These are phyloP conservation scores for Phlyctochytrium arcticum DNA, from an alignment of 192 early-diverging fungal species.

Conservation along the genomic window DNA sequence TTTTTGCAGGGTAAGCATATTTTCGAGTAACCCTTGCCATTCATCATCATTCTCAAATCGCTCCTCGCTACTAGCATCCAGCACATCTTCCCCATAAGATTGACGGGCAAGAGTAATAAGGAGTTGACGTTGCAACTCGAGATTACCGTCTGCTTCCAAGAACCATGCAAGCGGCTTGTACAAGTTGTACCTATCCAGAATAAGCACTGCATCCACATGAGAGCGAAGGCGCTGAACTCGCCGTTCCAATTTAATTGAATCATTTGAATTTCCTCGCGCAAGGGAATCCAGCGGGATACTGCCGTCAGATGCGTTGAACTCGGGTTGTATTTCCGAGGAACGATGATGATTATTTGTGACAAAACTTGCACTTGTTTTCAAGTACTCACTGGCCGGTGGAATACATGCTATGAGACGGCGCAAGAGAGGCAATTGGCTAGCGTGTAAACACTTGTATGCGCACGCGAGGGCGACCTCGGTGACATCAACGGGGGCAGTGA, in stretches of 20 bases:
- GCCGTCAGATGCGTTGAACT: constrained; percentile 3
- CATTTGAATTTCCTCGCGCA: not conserved
- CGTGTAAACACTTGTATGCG: constrained; percentile 15
- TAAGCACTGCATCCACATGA: constrained; percentile 59
- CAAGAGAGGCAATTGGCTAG: constrained; percentile 12
- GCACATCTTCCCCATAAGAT: constrained; percentile 41
- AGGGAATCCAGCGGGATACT: not conserved
- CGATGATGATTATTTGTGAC: not conserved
- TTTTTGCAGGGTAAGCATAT: constrained; percentile 54
- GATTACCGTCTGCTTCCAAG: constrained; percentile 42
- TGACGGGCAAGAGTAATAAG: constrained; percentile 35
- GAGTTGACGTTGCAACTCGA: constrained; percentile 52
- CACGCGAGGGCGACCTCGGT: constrained; percentile 27
- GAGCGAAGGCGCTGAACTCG: constrained; percentile 35
- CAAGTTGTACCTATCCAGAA: constrained; percentile 55
- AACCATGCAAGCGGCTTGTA: constrained; percentile 59
- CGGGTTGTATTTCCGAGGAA: constrained; percentile 37
- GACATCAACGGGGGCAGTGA: not conserved
- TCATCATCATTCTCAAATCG: constrained; percentile 60
- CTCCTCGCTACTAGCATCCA: constrained; percentile 46
- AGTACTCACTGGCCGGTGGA: not conserved
- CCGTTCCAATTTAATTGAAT: not conserved
- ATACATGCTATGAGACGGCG: constrained; percentile 1
- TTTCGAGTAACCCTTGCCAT: constrained; percentile 59
- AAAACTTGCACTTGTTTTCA: not conserved